A percentile compares a stretch with the other conserved stretches of the same genome.
Conservation (phyloP, 129 eudicot species). For the Scalesia atractyloides region DNA sequence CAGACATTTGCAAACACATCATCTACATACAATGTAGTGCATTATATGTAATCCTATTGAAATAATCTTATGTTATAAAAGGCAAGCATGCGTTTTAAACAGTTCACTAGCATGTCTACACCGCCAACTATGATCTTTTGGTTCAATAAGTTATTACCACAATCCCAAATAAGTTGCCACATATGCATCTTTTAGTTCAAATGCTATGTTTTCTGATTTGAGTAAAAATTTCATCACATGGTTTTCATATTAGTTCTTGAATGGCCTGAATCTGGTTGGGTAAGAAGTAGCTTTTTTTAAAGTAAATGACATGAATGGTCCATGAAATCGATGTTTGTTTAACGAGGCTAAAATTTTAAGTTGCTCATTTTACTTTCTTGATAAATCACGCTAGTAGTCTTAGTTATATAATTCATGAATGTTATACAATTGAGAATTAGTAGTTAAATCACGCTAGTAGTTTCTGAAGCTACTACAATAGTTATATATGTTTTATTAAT, state of each 20-base stretch:
- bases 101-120: not conserved
- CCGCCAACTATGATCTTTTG: not conserved
- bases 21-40: too few relatives aligned
- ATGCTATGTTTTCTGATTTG: not conserved
- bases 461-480: not conserved
- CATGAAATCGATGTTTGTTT: not conserved
- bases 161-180: not conserved
- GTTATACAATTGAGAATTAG: too few relatives aligned
- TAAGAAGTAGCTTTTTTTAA: too few relatives aligned
- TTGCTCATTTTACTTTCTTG: not conserved
- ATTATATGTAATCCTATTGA: too few relatives aligned
- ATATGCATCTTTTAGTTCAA: not conserved
- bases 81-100: not conserved
- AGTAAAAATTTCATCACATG: not conserved
- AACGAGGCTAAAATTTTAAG: not conserved
- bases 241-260: not conserved
- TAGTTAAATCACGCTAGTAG: not conserved
- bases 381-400: not conserved
- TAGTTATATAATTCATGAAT: too few relatives aligned
- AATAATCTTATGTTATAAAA: too few relatives aligned
- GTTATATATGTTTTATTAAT: not conserved
- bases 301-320: not conserved
- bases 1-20: too few relatives aligned
- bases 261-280: not conserved
- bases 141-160: not conserved